Conservation (phyloP, 164 flowering plant species). For the Vitis labrusca region DNA sequence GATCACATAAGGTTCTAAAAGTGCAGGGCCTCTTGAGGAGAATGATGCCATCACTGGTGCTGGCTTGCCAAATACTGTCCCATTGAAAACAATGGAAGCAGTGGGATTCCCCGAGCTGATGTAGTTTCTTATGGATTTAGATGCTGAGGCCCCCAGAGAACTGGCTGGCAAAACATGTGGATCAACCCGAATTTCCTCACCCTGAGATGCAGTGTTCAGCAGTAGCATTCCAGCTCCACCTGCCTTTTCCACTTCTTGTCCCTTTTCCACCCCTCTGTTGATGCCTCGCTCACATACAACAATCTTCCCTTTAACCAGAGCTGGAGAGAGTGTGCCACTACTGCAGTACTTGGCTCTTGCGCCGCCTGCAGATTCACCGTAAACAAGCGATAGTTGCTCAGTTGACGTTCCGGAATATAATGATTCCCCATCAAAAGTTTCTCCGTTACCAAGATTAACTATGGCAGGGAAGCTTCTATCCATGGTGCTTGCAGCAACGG, state of each 20-base stretch:
- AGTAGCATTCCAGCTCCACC: constrained; percentile 73
- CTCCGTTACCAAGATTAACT: constrained; percentile 55
- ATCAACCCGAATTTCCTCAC: constrained; percentile 66
- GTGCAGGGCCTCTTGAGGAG: constrained; percentile 70
- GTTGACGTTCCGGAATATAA: constrained; percentile 47
- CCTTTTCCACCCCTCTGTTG: constrained; percentile 43
- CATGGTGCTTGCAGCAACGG: constrained; percentile 67
- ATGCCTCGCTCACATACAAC: constrained; percentile 61
- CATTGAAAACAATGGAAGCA: constrained; percentile 47
- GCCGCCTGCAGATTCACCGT: constrained; percentile 44
- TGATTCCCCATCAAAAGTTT: constrained; percentile 53
- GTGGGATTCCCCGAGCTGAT: constrained; percentile 25
- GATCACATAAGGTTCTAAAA: constrained; percentile 46
- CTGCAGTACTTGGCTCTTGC: constrained; percentile 43
- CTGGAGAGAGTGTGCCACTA: constrained; percentile 37
- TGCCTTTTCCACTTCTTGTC: constrained; percentile 51
- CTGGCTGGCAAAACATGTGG: constrained; percentile 60
- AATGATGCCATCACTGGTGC: constrained; percentile 78
- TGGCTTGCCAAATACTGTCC: constrained; percentile 41
- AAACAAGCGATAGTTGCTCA: constrained; percentile 40
- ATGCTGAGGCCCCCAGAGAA: constrained; percentile 50
- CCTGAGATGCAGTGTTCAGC: constrained; percentile 38
- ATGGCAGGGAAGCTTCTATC: constrained; percentile 62
- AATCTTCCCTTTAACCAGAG: constrained; percentile 58
- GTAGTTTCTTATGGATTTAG: constrained; percentile 38